These are phyloP conservation scores for Pisolithus microcarpus DNA, from an alignment of 768 basidiomycete genomes.

Conservation along the genomic window DNA sequence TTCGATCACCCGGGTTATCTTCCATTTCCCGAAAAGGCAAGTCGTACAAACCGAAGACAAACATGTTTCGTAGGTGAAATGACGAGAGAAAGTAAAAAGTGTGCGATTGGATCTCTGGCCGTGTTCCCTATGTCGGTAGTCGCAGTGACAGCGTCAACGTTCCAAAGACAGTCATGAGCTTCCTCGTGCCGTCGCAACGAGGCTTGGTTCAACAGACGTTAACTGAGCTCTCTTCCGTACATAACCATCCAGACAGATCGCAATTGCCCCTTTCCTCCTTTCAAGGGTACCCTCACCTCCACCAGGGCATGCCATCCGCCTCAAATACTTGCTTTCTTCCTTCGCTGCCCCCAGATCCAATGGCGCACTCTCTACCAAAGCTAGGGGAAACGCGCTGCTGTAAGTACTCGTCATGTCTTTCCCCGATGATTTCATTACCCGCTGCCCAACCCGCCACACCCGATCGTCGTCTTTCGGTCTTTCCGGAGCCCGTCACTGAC, in stretches of 20 bases:
- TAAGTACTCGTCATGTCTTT: slow-evolving; percentile 33
- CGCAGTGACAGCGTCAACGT: slow-evolving; percentile 7
- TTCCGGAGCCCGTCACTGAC: slow-evolving; percentile 16
- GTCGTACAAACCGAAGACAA: no score
- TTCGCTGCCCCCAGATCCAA: slow-evolving; percentile 31
- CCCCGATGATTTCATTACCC: slow-evolving; percentile 6
- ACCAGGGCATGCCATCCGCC: slow-evolving; percentile 24
- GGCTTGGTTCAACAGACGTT: slow-evolving; percentile 22
- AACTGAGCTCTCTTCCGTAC: slow-evolving; percentile 22
- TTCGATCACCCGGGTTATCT: no score
- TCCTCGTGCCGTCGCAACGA: slow-evolving; percentile 30
- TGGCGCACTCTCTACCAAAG: slow-evolving; percentile 39
- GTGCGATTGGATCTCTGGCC: no score
- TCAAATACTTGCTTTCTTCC: slow-evolving; percentile 22
- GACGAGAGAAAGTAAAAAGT: no score
- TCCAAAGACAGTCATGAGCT: slow-evolving; percentile 26
- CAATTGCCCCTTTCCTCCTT: slow-evolving; percentile 34
- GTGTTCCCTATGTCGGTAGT: no score
- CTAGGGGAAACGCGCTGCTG: slow-evolving; percentile 72
- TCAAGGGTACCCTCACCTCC: slow-evolving; percentile 28
- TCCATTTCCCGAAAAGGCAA: no score
- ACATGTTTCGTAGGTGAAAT: no score
- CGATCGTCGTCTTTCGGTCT: slow-evolving; percentile 4
- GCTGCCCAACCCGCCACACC: slow-evolving; percentile 18
- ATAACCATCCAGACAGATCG: slow-evolving; percentile 28